Percentiles rank a stretch among this genome's conserved stretches.
phyloP scores from a whole-genome alignment of 2,329 filamentous ascomycete species.

The Neopestalotiopsis sp. region DNA sequence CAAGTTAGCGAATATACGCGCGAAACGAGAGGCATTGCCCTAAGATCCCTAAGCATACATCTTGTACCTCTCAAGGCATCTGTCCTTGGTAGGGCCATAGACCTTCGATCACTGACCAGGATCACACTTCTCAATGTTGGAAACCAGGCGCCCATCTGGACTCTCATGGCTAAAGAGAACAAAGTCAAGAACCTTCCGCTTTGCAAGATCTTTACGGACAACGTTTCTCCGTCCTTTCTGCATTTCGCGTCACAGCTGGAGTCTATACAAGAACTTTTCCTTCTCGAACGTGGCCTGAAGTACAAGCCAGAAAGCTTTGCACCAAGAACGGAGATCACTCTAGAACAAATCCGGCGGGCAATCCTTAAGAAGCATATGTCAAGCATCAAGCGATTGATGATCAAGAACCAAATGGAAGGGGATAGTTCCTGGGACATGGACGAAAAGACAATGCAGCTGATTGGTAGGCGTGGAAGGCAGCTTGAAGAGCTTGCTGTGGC shows the following conservation, averaged over 20 bases:
- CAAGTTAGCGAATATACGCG: constrained; percentile 59
- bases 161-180: constrained; percentile 60
- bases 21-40: constrained; percentile 61
- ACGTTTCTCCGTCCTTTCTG: constrained; percentile 62
- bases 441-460: constrained; percentile 57
- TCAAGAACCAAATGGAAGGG: constrained; percentile 58
- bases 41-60: constrained; percentile 61
- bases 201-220: constrained; percentile 66
- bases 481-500: constrained; percentile 63
- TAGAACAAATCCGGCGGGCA: constrained; percentile 63
- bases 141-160: constrained; percentile 65
- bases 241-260: constrained; percentile 58
- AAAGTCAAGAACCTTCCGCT: constrained; percentile 55
- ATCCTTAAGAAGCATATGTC: constrained; percentile 63
- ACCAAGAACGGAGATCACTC: constrained; percentile 53
- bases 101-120: constrained; percentile 60
- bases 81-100: constrained; percentile 60
- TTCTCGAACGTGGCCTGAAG: constrained; percentile 60
- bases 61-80: constrained; percentile 66
- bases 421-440: constrained; percentile 62
- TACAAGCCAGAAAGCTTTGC: constrained; percentile 60
- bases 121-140: constrained; percentile 70
- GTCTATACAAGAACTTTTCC: constrained; percentile 61
- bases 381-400: constrained; percentile 61
- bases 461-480: constrained; percentile 54